A percentile compares a stretch with the other conserved stretches of the same genome.
Conservation (phyloP, 1,139 yeast genomes). For the Yarrowia galli region DNA sequence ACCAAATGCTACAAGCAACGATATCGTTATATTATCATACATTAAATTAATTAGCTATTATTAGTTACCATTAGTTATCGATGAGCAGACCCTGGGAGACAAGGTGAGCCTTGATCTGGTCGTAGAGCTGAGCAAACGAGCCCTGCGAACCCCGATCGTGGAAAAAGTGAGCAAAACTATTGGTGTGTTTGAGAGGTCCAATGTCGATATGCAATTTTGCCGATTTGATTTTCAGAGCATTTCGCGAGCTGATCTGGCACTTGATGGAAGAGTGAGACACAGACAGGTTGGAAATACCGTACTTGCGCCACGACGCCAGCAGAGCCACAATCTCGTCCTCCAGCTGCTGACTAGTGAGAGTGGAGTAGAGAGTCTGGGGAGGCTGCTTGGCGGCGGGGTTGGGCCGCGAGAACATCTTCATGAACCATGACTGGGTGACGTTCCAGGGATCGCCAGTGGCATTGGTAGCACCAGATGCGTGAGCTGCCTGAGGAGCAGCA, state of each 20-base stretch:
- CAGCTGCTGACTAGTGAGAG: slow-evolving; percentile 45
- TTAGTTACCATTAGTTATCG: slow-evolving; percentile 8
- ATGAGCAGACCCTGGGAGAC: slow-evolving; percentile 16
- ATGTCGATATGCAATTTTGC: slow-evolving; percentile 45
- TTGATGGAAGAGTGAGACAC: slow-evolving; percentile 46
- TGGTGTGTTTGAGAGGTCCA: slow-evolving; percentile 9
- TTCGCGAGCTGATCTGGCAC: slow-evolving; percentile 50
- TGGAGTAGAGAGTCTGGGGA: slow-evolving; percentile 46
- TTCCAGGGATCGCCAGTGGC: slow-evolving; percentile 42
- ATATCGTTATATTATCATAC: not conserved
- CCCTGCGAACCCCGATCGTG: slow-evolving; percentile 25
- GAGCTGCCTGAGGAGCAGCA: slow-evolving; percentile 31
- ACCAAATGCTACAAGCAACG: too few relatives aligned
- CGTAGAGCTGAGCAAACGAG: slow-evolving; percentile 18
- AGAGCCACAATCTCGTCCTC: slow-evolving; percentile 48
- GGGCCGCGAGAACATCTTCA: slow-evolving; percentile 49
- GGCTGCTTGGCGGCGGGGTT: slow-evolving; percentile 37
- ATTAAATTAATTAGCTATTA: slow-evolving; percentile 27
- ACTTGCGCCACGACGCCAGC: slow-evolving; percentile 50
- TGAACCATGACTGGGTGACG: slow-evolving; percentile 52
- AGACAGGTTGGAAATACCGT: slow-evolving; percentile 49
- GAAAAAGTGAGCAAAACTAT: slow-evolving; percentile 27
- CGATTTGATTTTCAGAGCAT: slow-evolving; percentile 49
- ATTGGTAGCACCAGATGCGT: not conserved
- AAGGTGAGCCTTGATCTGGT: slow-evolving; percentile 30